Evolutionary conservation across 805 yeast genomes (phyloP), one percentile per base, ranked within the genome.

Genomic region (Jamesozyma rosinii): DNA sequence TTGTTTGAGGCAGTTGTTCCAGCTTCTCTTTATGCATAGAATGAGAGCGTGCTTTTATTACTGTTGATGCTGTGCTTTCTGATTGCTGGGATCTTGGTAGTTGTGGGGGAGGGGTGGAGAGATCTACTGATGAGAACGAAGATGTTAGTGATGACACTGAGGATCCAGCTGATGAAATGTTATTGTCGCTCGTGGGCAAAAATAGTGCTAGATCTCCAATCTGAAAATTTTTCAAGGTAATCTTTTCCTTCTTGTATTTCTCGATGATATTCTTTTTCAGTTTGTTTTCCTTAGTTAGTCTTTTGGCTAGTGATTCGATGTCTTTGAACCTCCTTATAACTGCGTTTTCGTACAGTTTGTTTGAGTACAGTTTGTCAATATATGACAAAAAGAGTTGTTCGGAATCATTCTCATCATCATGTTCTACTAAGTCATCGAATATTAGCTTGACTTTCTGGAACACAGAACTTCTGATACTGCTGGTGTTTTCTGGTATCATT

Each of bases 221-320:
- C 44, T 74, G 74, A 63, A 90, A 90, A 49, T 76, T 70, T 45
- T 71, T 73, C 49, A 88, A 71, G 0, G 92, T 71, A 3, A 90
- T 73, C 55, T 80, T 81, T 38, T 71, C 65, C 27, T 47, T 44
- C 29, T 53, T 52, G 32, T 44, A 49, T 33, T 53, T 54, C 4
- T 57, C 57, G 10, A 75, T 46, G n/a, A 50, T 36, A 9, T 35
- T 44, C 19, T 49, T 52, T 39, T 56, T 60, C 22, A 52, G 56
- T 37, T 66, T 64, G 19, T 74, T 51, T 48, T 76, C 82, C 55
- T 81, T 81, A 44, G 89, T 85, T 46, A 85, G 71, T 55, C 78
- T 83, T 54, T 92, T 80, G 2, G 97, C 97, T 52, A 89, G 71
- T 5, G 81, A 76, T 59, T 92, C 97, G 40, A 90, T 94, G 56